These are phyloP conservation scores for Arachis stenosperma DNA, from an alignment of 306 rosid species.

Conservation along the genomic window DNA sequence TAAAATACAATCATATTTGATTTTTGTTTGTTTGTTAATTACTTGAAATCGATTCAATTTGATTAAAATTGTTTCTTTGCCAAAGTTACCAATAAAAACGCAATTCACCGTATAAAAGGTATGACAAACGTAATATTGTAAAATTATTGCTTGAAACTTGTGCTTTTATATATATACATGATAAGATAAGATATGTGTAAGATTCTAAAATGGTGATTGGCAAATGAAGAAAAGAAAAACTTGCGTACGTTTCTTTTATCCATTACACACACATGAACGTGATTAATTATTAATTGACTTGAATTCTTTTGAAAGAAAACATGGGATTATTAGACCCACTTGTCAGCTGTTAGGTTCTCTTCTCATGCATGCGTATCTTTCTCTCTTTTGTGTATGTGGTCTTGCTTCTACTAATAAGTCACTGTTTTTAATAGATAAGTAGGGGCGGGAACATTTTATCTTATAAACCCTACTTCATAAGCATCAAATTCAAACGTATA, in stretches of 20 bases:
- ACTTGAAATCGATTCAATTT: too few relatives aligned
- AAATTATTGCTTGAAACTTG: too few relatives aligned
- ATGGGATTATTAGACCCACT: constrained; percentile 42
- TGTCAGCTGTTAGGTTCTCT: constrained; percentile 33
- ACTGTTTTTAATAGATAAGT: constrained; percentile 37
- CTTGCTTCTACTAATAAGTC: constrained; percentile 48
- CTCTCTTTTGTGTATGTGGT: constrained; percentile 68
- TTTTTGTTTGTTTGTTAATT: too few relatives aligned
- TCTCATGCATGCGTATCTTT: constrained; percentile 63
- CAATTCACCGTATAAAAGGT: too few relatives aligned
- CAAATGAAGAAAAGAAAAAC: constrained; percentile 47
- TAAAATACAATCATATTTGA: too few relatives aligned
- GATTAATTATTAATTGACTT: constrained; percentile 24
- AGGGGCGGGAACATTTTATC: too few relatives aligned
- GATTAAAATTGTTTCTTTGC: too few relatives aligned
- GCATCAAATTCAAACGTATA: too few relatives aligned
- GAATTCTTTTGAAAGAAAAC: constrained; percentile 39
- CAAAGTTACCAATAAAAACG: too few relatives aligned
- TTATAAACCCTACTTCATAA: not conserved
- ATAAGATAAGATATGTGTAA: too few relatives aligned
- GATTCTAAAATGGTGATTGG: constrained; percentile 21
- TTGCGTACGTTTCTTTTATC: constrained; percentile 41
- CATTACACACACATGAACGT: not conserved
- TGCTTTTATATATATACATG: too few relatives aligned
- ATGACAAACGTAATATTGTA: too few relatives aligned